Evolutionary conservation across 345 rosid species (phyloP).

Genomic region (Excoecaria cochinchinensis): DNA sequence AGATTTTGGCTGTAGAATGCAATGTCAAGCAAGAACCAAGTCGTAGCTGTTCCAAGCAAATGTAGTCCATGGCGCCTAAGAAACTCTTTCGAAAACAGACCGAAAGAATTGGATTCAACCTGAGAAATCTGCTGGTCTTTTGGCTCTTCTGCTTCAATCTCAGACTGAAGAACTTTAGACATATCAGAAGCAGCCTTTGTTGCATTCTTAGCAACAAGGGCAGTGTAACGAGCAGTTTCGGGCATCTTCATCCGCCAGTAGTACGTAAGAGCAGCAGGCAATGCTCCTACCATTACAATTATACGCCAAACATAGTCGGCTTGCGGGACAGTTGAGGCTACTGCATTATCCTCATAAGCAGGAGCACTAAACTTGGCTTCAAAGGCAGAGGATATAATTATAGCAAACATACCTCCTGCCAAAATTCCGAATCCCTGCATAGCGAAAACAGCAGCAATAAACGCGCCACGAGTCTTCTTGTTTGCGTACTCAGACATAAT

Average conservation of each 20-base stretch:
- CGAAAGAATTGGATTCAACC: conserved; percentile 35
- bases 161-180: conserved; percentile 78
- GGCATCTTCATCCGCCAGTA: conserved; percentile 89
- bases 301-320: conserved; percentile 87
- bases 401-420: conserved; percentile 69
- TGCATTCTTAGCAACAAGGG: conserved; percentile 75
- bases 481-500: conserved; percentile 88
- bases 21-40: conserved; percentile 87
- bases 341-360: conserved; percentile 40
- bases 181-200: conserved; percentile 73
- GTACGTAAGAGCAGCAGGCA: conserved; percentile 77
- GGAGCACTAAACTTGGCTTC: conserved; percentile 51
- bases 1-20: conserved; percentile 83
- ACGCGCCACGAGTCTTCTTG: conserved; percentile 87
- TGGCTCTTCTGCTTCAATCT: conserved; percentile 55
- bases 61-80: conserved; percentile 70
- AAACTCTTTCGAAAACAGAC: conserved; percentile 62
- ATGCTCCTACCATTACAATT: conserved; percentile 73
- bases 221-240: conserved; percentile 85
- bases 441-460: conserved; percentile 87
- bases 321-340: conserved; percentile 55
- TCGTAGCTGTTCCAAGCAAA: conserved; percentile 74
- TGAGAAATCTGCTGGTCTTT: conserved; percentile 28
- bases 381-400: conserved; percentile 52
- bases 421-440: conserved; percentile 92